Percentiles rank a stretch among this genome's conserved stretches.
phyloP scores from a whole-genome alignment of 1,284 basidiomycete genomes.

The Meripilus lineatus region DNA sequence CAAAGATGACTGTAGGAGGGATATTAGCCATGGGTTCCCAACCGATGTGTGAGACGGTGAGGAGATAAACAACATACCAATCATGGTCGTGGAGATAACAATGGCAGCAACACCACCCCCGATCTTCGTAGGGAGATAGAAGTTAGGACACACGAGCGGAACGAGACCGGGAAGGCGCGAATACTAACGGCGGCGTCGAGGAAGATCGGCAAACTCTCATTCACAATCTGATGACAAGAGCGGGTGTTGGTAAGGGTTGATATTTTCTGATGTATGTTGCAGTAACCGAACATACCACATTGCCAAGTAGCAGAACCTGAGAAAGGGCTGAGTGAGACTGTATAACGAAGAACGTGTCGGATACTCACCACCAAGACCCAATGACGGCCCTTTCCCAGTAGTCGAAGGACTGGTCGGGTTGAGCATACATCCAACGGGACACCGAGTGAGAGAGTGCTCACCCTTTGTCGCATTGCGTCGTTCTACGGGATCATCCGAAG shows the following conservation, averaged over 20 bases:
- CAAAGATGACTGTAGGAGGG: slow-evolving; percentile 62
- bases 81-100: slow-evolving; percentile 78
- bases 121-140: slow-evolving; percentile 36
- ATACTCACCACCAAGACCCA: slow-evolving; percentile 87
- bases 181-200: slow-evolving; percentile 76
- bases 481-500: slow-evolving; percentile 70
- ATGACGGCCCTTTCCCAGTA: slow-evolving; percentile 81
- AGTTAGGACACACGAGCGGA: slow-evolving; percentile 14
- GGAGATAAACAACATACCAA: slow-evolving; percentile 48
- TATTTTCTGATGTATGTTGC: neutral
- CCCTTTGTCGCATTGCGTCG: slow-evolving; percentile 69
- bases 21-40: too few relatives aligned
- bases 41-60: too few relatives aligned
- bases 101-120: slow-evolving; percentile 86
- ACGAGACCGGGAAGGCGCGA: neutral
- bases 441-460: slow-evolving; percentile 19
- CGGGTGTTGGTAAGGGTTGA: neutral
- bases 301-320: slow-evolving; percentile 78
- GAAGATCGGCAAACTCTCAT: slow-evolving; percentile 93
- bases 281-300: slow-evolving; percentile 63
- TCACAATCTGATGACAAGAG: slow-evolving; percentile 67
- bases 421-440: neutral
- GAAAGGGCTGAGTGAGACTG: slow-evolving; percentile 4
- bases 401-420: slow-evolving; percentile 53
- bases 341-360: slow-evolving; percentile 1